Percentiles rank a stretch among this genome's conserved stretches.
These are phyloP conservation scores for Penicillium corylophilum DNA, from an alignment of 2,329 filamentous ascomycete species.

Conservation along the genomic window DNA sequence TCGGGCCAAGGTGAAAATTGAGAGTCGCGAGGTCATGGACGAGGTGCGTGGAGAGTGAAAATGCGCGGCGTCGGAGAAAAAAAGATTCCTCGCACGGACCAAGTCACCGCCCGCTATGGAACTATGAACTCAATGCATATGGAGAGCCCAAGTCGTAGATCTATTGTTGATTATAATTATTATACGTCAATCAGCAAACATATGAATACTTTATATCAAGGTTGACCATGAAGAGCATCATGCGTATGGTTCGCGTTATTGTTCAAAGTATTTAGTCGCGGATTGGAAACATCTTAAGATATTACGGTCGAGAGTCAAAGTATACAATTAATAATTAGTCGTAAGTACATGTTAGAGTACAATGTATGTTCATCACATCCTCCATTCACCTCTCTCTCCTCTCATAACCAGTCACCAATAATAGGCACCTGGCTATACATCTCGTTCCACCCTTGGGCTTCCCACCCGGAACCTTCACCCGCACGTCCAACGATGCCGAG, in stretches of 20 bases:
- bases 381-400: constrained; percentile 10
- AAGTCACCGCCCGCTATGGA: constrained; percentile 2
- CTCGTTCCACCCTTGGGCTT: constrained; percentile 75
- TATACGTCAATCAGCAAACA: not conserved
- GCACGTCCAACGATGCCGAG: constrained; percentile 73
- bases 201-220: not conserved
- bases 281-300: not conserved
- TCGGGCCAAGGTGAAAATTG: constrained; percentile 2
- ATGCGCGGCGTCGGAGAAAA: constrained; percentile 13
- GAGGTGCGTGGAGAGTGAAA: constrained; percentile 3
- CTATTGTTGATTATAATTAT: not conserved
- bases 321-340: constrained; percentile 5
- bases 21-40: constrained; percentile 17
- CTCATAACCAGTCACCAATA: constrained; percentile 52
- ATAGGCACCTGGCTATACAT: constrained; percentile 64
- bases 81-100: constrained; percentile 24
- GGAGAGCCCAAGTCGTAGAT: not conserved
- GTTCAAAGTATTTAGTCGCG: not conserved
- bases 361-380: constrained; percentile 4
- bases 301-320: not conserved
- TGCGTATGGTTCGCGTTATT: not conserved
- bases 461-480: constrained; percentile 71
- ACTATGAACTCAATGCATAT: not conserved
- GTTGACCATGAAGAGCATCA: not conserved
- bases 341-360: constrained; percentile 3